phyloP scores from a whole-genome alignment of 768 basidiomycete genomes.

The Suillus fuscotomentosus region DNA sequence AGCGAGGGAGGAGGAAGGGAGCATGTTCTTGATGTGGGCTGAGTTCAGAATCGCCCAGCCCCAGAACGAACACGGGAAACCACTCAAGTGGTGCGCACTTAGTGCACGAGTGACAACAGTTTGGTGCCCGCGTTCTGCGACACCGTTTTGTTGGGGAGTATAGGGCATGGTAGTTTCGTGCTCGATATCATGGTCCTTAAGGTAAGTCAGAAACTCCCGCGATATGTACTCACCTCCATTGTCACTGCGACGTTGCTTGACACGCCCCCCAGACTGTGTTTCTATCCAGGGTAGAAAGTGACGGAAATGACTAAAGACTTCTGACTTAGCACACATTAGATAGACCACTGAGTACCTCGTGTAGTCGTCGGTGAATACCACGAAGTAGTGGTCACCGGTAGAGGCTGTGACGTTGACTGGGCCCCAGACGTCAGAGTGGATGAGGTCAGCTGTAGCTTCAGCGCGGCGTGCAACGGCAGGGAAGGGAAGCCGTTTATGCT shows the following conservation, averaged over 20 bases:
- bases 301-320: neutral
- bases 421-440: slow-evolving; percentile 16
- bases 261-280: neutral
- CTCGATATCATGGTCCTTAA: no score
- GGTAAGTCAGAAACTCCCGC: no score
- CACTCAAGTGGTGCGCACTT: slow-evolving; percentile 21
- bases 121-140: slow-evolving; percentile 28
- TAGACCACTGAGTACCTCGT: neutral
- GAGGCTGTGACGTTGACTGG: neutral
- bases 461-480: slow-evolving; percentile 16
- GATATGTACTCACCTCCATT: slow-evolving; percentile 14
- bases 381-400: slow-evolving; percentile 4
- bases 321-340: neutral
- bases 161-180: slow-evolving; percentile 11
- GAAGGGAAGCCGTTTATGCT: slow-evolving; percentile 29
- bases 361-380: slow-evolving; percentile 9
- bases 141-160: slow-evolving; percentile 28
- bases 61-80: slow-evolving; percentile 23
- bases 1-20: slow-evolving; percentile 6
- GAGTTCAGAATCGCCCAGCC: slow-evolving; percentile 10
- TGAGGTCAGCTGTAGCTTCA: neutral
- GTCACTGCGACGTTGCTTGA: slow-evolving; percentile 7
- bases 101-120: slow-evolving; percentile 22
- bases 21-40: slow-evolving; percentile 4
- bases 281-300: neutral